phyloP scores from a whole-genome alignment of 352 stramenopile species.

The Globisporangium parvum region DNA sequence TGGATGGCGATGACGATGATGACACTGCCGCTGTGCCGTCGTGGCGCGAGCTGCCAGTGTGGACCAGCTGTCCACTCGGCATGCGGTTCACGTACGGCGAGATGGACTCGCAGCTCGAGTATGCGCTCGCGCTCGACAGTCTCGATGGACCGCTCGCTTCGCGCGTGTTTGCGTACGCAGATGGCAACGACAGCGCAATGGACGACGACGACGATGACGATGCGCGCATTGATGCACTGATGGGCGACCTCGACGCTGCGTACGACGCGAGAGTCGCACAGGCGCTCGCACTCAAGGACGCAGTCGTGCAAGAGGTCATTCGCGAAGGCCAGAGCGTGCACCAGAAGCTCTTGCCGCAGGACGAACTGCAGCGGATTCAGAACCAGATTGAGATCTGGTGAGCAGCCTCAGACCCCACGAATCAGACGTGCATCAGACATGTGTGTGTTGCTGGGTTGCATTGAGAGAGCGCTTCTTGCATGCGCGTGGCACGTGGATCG shows the following conservation, averaged over 20 bases:
- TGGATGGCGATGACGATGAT: background rate
- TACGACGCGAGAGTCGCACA: slow-evolving; percentile 36
- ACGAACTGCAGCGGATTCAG: slow-evolving; percentile 72
- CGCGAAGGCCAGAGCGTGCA: slow-evolving; percentile 31
- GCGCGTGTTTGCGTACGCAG: slow-evolving; percentile 22
- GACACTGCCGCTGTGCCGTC: background rate
- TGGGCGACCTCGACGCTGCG: slow-evolving; percentile 39
- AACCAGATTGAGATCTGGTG: slow-evolving; percentile 80
- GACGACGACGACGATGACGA: slow-evolving; percentile 31
- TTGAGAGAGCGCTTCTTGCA: background rate
- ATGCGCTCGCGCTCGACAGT: slow-evolving; percentile 42
- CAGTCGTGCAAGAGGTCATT: slow-evolving; percentile 43
- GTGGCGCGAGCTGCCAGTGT: slow-evolving; percentile 34
- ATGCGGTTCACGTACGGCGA: slow-evolving; percentile 28
- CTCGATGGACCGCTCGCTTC: slow-evolving; percentile 21
- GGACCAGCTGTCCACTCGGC: slow-evolving; percentile 40
- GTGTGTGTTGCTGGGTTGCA: background rate
- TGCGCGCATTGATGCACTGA: slow-evolving; percentile 33
- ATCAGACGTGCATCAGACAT: background rate
- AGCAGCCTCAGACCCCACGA: background rate
- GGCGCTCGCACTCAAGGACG: slow-evolving; percentile 30
- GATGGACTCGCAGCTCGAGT: slow-evolving; percentile 23
- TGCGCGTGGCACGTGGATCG: background rate
- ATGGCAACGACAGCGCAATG: slow-evolving; percentile 4
- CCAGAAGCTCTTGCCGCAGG: slow-evolving; percentile 46